phyloP scores from a whole-genome alignment of 371 early-diverging fungal genomes.

The Phascolomyces articulosus region DNA sequence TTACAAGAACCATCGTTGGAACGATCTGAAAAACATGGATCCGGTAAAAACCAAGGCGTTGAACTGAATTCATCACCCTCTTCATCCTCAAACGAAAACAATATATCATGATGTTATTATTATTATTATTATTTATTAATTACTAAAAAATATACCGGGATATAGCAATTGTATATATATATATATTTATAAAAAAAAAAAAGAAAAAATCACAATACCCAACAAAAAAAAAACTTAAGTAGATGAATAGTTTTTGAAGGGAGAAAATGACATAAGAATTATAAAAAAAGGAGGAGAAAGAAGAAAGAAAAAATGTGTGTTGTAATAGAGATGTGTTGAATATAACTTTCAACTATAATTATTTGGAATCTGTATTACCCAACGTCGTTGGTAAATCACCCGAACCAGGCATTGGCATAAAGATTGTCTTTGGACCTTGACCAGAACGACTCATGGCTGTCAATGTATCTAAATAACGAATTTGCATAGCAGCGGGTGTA shows the following conservation, averaged over 20 bases:
- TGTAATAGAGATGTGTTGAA: no score
- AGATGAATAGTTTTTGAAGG: no score
- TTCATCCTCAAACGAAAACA: constrained; percentile 1
- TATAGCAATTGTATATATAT: no score
- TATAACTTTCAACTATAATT: no score
- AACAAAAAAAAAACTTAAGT: no score
- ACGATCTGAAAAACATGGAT: not conserved
- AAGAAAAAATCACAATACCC: no score
- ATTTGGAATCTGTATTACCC: not conserved
- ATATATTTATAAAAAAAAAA: no score
- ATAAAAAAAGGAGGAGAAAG: not conserved
- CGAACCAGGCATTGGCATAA: constrained; percentile 57
- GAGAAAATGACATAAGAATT: no score
- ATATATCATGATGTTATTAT: not conserved
- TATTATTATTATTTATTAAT: constrained; percentile 2
- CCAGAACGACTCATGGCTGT: constrained; percentile 71
- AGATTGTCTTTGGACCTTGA: constrained; percentile 70
- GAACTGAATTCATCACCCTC: constrained; percentile 11
- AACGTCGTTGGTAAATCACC: not conserved
- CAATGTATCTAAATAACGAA: constrained; percentile 87
- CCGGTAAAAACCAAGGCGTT: not conserved
- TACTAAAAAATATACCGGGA: no score
- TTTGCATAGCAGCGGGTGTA: constrained; percentile 82
- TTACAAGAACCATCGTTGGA: not conserved
- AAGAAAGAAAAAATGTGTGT: no score